phyloP scores from a whole-genome alignment of 768 basidiomycete genomes.

The Panus rudis region DNA sequence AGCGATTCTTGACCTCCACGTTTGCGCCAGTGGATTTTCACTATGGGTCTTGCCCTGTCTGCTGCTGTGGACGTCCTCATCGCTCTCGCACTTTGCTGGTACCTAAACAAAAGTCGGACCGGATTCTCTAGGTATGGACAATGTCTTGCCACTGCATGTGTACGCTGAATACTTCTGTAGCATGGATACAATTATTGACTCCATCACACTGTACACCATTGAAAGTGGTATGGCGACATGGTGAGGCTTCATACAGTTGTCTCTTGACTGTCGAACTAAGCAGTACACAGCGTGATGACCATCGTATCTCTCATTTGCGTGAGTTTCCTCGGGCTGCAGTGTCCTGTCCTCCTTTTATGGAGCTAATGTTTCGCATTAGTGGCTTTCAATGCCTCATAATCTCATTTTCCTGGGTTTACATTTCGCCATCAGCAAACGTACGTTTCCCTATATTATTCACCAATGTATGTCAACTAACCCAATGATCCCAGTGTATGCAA shows the following conservation, averaged over 20 bases:
- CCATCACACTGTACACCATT: conserved; percentile 21
- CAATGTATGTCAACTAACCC: not conserved
- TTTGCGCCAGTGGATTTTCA: conserved; percentile 20
- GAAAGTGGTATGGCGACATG: conserved; percentile 22
- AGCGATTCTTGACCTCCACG: not conserved
- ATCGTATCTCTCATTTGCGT: conserved; percentile 20
- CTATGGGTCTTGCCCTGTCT: conserved; percentile 19
- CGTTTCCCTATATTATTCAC: conserved; percentile 6
- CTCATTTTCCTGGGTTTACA: conserved; percentile 23
- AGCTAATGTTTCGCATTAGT: conserved; percentile 11
- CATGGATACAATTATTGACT: conserved; percentile 20
- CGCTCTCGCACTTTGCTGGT: conserved; percentile 15
- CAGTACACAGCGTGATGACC: conserved; percentile 15
- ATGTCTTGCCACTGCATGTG: not conserved
- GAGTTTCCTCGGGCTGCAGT: conserved; percentile 4
- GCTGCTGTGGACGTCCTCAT: conserved; percentile 20
- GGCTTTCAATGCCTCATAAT: conserved; percentile 21
- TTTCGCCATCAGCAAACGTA: conserved; percentile 24
- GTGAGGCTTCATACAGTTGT: conserved; percentile 10
- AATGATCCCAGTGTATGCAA: conserved; percentile 19
- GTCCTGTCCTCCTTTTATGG: conserved; percentile 1
- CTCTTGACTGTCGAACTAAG: too few species aligned
- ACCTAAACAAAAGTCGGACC: conserved; percentile 18
- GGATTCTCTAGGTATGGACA: conserved; percentile 17
- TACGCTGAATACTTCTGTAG: conserved; percentile 6